Percentiles rank a stretch among this genome's conserved stretches.
Evolutionary conservation across 176 grass and related monocot genomes (phyloP).

Genomic region (Raddia distichophylla): DNA sequence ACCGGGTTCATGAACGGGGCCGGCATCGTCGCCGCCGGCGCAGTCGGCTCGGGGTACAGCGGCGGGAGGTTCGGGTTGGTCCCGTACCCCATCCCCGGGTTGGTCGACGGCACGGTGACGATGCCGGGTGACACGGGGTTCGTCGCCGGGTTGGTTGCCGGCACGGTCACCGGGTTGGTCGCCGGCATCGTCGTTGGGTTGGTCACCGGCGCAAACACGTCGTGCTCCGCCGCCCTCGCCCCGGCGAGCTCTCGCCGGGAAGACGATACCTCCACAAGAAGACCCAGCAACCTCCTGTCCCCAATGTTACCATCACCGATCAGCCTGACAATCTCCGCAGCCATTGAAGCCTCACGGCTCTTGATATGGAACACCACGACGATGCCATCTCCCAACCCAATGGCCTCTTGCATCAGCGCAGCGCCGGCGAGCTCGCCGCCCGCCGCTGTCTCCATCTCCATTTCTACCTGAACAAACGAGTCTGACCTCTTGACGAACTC

Average conservation of each 20-base stretch:
- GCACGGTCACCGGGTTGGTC: slow-evolving; percentile 60
- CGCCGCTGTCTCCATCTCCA: slow-evolving; percentile 13
- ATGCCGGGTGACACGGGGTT: slow-evolving; percentile 48
- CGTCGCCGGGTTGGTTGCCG: slow-evolving; percentile 57
- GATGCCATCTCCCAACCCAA: slow-evolving; percentile 30
- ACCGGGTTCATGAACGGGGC: slow-evolving; percentile 48
- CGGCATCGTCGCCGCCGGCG: slow-evolving; percentile 34
- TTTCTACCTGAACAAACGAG: slow-evolving; percentile 49
- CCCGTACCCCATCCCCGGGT: slow-evolving; percentile 36
- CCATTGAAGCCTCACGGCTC: not conserved
- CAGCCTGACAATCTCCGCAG: slow-evolving; percentile 41
- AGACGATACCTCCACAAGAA: slow-evolving; percentile 30
- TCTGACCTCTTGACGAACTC: slow-evolving; percentile 47
- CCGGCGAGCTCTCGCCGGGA: slow-evolving; percentile 22
- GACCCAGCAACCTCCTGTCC: slow-evolving; percentile 34
- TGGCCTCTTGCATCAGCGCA: slow-evolving; percentile 9
- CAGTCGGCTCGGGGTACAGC: slow-evolving; percentile 50
- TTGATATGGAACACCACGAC: slow-evolving; percentile 47
- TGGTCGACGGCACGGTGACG: slow-evolving; percentile 61
- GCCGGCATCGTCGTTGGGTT: slow-evolving; percentile 55
- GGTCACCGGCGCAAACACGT: slow-evolving; percentile 54
- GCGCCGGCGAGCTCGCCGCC: not conserved
- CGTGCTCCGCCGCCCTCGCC: slow-evolving; percentile 44
- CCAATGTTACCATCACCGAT: not conserved
- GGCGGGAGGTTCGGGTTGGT: slow-evolving; percentile 52